phyloP scores from a whole-genome alignment of 2,329 filamentous ascomycete species.

The Aspergillus sp. region DNA sequence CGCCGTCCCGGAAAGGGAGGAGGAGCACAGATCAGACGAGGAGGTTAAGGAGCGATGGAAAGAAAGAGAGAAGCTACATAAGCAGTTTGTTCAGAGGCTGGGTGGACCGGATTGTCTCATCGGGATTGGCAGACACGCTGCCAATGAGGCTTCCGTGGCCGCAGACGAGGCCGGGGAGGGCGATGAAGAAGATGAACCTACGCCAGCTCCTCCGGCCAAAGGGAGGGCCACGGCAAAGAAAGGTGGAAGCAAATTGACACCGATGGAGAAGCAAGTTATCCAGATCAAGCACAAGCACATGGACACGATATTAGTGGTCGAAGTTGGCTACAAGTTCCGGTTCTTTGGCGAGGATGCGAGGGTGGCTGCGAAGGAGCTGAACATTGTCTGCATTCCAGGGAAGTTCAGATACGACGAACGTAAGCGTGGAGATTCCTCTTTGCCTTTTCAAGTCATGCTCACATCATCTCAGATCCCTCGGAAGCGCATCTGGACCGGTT shows the following conservation, averaged over 20 bases:
- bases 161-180: constrained; percentile 61
- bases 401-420: constrained; percentile 93
- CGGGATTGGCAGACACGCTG: constrained; percentile 60
- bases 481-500: constrained; percentile 91
- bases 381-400: constrained; percentile 94
- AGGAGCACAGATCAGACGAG: constrained; percentile 32
- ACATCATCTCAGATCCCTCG: constrained; percentile 61
- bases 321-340: constrained; percentile 96
- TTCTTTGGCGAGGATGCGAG: constrained; percentile 97
- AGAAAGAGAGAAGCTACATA: constrained; percentile 71
- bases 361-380: constrained; percentile 81
- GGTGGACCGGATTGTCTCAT: constrained; percentile 80
- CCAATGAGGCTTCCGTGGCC: constrained; percentile 53
- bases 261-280: constrained; percentile 88
- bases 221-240: constrained; percentile 61
- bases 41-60: constrained; percentile 55
- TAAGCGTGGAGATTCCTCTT: constrained; percentile 39
- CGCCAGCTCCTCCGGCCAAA: constrained; percentile 48
- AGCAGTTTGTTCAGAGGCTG: constrained; percentile 85
- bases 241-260: constrained; percentile 79
- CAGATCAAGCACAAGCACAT: constrained; percentile 90
- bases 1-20: constrained; percentile 35
- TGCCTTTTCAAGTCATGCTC: background rate
- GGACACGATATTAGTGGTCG: constrained; percentile 86
- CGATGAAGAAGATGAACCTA: constrained; percentile 52